Base-by-base conservation (phyloP, 768 basidiomycete species). In the Termitomyces sp. region DNA sequence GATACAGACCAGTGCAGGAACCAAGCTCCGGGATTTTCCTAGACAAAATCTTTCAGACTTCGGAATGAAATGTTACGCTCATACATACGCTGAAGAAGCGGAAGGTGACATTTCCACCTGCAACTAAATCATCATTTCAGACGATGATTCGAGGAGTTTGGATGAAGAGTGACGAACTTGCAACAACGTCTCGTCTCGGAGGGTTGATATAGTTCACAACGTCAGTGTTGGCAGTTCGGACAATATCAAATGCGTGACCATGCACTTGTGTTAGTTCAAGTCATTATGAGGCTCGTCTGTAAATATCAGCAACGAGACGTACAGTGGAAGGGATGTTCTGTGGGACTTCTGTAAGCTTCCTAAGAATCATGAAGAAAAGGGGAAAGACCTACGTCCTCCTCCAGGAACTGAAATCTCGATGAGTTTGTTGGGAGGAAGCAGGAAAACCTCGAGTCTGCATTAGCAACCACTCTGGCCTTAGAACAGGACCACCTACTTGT, bases 11-110 rank as follows among this genome's bases (percentile, higher is more conserved):
- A 73, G 53, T 78, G 77, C 45, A 78, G 67, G 69, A 79, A 74
- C 79, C 82, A 84, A 6, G 79, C 78, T 19, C 86, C 86, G 0
- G 86, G 73, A 68, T 87, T 88, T 57, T 82, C 23, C 34, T 49
- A 37, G 14, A 48, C 4, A 8, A 17, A 37, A 16, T 5, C 5
- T 10, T 5, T 49, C 8, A 49, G 48, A 25, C 6, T 49, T 17
- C 14, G 10, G 4, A 25, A 35, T 23, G 1, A 16, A 35, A 14
- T 35, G 23, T 5, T 8, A 37, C 10, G 14, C 10, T 37, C 32
- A n/a, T 16, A 62, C 64, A 30, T 62, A 66, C 65, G 66, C 48
- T 49, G 48, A 49, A 49, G 68, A 72, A 72, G 7, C 70, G 64
- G 68, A 73, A 71, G 5, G 71, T 73, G 9, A 65, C 67, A 63